Conservation (phyloP, 306 rosid species). For the Vigna unguiculata region DNA sequence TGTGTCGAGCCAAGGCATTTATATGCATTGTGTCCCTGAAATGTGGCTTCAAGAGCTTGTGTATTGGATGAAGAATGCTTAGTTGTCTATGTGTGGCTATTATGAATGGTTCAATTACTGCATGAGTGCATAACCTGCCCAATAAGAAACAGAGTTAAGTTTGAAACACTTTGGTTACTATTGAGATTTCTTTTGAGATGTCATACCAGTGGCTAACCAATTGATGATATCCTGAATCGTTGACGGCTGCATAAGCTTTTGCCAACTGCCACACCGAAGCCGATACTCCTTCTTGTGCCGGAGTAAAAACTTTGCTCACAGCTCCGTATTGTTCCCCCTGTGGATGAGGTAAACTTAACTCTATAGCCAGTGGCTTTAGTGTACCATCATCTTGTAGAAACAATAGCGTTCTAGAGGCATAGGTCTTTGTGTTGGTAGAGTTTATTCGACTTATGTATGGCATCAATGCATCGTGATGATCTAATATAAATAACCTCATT, state of each 20-base stretch:
- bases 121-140: constrained; percentile 89
- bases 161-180: constrained; percentile 10
- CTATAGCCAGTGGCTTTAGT: constrained; percentile 87
- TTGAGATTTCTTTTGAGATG: neutral
- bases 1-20: constrained; percentile 88
- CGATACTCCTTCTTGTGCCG: constrained; percentile 66
- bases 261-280: constrained; percentile 91
- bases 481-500: constrained; percentile 73
- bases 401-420: constrained; percentile 81
- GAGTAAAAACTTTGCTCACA: constrained; percentile 74
- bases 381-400: constrained; percentile 81
- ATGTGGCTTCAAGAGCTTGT: constrained; percentile 89
- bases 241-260: constrained; percentile 88
- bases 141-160: constrained; percentile 14
- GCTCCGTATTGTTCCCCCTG: constrained; percentile 80
- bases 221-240: constrained; percentile 96
- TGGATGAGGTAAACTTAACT: constrained; percentile 91
- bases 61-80: constrained; percentile 84
- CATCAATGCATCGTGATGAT: constrained; percentile 89
- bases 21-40: constrained; percentile 89
- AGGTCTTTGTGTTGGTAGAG: constrained; percentile 82
- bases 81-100: constrained; percentile 84
- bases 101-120: constrained; percentile 91
- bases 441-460: constrained; percentile 77
- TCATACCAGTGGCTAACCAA: constrained; percentile 93